Base-by-base conservation (phyloP, 2,329 filamentous ascomycete species). In the Emergomyces orientalis region DNA sequence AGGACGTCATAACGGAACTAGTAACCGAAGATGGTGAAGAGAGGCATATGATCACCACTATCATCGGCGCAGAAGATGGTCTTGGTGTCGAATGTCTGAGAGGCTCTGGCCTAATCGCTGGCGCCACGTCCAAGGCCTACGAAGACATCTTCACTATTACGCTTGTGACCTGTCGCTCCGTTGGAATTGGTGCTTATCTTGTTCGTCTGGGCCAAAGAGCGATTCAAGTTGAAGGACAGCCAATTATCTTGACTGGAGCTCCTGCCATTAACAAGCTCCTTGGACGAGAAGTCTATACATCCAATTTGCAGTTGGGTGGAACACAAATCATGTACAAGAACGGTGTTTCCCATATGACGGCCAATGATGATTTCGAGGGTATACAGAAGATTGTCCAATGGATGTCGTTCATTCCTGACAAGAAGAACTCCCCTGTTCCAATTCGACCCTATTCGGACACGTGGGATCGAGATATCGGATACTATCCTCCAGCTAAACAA, bases 321-420 rank as follows among this genome's bases (percentile, higher is more conserved):
- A 99, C 94, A n/a, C 94, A 99, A 79, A 99, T 99, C 84, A 99
- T 99, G 94, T 97, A 99, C 86, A 92, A 90, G 81, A 99, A 99
- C 76, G 94, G 94, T 86, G 94, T 99, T 51, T 97, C 94, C 27
- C 94, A 99, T 82, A 93, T 97, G 90, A 97, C 93, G 69, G 94
- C 94, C 72, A 89, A 88, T 70, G 93, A 99, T 73, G 94, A 99
- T 80, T 97, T 99, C 71, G 92, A 93, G 72, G 94, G 94, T 85
- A 90, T 99, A 27, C 91, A 90, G 72, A 95, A 95, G 84, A 97
- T 99, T 74, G 91, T 97, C 59, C 89, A 96, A 75, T 99, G 94
- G 94, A 86, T 99, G 83, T 94, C 93, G 1, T 99, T 91, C 72
- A 89, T 99, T 37, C 94, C 94, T 32, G 93, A 97, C 78, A 93